phyloP scores from a whole-genome alignment of 352 stramenopile species.

The Phytophthora capsici region DNA sequence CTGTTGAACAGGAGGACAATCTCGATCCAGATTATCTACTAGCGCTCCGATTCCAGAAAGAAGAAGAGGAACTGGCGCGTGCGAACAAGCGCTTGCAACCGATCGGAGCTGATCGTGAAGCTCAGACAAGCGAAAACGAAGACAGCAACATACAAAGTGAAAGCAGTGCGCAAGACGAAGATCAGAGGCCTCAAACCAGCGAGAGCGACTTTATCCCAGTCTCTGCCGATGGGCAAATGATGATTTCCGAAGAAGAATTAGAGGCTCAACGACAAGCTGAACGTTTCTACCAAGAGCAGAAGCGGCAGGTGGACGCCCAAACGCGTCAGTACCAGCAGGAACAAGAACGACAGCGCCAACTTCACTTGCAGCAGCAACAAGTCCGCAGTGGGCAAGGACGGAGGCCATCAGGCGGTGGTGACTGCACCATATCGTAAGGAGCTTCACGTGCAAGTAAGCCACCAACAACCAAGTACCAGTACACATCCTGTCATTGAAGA shows the following conservation, averaged over 20 bases:
- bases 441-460: background rate
- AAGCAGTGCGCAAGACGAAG: conserved; percentile 24
- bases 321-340: conserved; percentile 47
- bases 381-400: conserved; percentile 19
- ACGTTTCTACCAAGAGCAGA: conserved; percentile 77
- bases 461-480: conserved; percentile 8
- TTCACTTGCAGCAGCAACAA: conserved; percentile 44
- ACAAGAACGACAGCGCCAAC: conserved; percentile 30
- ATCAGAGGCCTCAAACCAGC: conserved; percentile 13
- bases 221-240: conserved; percentile 54
- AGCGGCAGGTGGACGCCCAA: conserved; percentile 53
- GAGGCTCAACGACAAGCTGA: conserved; percentile 75
- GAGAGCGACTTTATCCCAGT: conserved; percentile 54
- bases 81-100: conserved; percentile 33
- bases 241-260: conserved; percentile 69
- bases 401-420: conserved; percentile 26
- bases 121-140: background rate
- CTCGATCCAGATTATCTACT: conserved; percentile 75
- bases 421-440: conserved; percentile 64
- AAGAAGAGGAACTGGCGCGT: conserved; percentile 65
- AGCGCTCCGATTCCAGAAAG: conserved; percentile 74
- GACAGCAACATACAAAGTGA: conserved; percentile 14
- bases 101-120: conserved; percentile 11
- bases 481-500: conserved; percentile 18
- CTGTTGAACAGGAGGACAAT: conserved; percentile 12